phyloP scores from a whole-genome alignment of 345 rosid genomes.

The Eucalyptus microcorys region DNA sequence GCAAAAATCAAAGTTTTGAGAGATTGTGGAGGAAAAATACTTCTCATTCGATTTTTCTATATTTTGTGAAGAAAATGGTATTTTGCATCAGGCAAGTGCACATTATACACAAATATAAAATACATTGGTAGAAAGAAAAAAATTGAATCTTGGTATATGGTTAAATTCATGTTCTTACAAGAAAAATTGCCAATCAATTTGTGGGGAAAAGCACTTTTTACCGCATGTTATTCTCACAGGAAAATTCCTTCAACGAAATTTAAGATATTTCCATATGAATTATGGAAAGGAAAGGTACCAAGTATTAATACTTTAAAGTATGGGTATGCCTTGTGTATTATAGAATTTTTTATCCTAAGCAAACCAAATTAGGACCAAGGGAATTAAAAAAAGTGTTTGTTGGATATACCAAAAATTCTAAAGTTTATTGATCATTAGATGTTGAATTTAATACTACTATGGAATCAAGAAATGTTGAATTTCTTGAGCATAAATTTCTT shows the following conservation, averaged over 20 bases:
- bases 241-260: neutral
- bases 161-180: neutral
- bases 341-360: neutral
- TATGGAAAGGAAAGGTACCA: neutral
- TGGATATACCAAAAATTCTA: neutral
- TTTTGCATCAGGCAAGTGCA: neutral
- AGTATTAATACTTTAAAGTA: neutral
- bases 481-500: neutral
- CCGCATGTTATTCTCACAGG: accelerated
- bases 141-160: neutral
- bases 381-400: neutral
- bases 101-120: neutral
- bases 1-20: neutral
- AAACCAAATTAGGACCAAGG: neutral
- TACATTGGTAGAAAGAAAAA: neutral
- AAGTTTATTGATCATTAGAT: neutral
- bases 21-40: neutral
- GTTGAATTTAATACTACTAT: neutral
- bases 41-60: neutral
- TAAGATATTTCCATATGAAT: neutral
- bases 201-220: neutral
- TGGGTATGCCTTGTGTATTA: neutral
- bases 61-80: neutral
- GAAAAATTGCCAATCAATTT: neutral
- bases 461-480: neutral